Conservation (phyloP, 345 rosid genomes). For the Aegle marmelos region DNA sequence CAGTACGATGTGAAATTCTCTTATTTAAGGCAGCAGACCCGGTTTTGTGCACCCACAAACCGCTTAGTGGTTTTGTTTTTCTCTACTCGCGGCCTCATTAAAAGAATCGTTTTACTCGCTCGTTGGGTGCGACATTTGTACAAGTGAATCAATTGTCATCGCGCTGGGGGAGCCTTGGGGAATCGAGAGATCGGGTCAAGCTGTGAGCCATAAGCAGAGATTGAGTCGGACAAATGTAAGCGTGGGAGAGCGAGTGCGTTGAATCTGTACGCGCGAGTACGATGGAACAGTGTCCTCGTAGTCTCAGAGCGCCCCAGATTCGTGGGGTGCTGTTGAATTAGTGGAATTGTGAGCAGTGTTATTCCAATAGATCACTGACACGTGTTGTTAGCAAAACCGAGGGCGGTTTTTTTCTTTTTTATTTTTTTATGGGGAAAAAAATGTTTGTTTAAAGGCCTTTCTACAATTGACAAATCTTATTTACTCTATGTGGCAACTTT, state of each 20-base stretch:
- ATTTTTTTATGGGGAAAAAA: not conserved
- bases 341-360: not conserved
- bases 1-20: not conserved
- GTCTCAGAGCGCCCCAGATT: conserved; percentile 10
- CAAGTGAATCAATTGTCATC: not conserved
- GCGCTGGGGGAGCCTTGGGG: not conserved
- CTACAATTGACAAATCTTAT: not conserved
- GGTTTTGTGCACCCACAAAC: not conserved
- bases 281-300: not conserved
- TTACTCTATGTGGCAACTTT: not conserved
- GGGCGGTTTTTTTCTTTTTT: not conserved
- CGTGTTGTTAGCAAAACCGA: conserved; percentile 14
- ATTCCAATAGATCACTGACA: conserved; percentile 22
- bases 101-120: not conserved
- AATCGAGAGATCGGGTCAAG: not conserved
- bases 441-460: not conserved
- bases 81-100: not conserved
- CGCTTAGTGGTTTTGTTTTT: not conserved
- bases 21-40: not conserved
- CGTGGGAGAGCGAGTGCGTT: not conserved
- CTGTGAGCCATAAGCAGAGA: not conserved
- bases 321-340: conserved; percentile 10
- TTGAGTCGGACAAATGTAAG: conserved; percentile 8
- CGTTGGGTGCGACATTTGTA: not conserved
- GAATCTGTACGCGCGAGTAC: not conserved